These are phyloP conservation scores for Viola odorata DNA, from an alignment of 345 rosid species.

Conservation along the genomic window DNA sequence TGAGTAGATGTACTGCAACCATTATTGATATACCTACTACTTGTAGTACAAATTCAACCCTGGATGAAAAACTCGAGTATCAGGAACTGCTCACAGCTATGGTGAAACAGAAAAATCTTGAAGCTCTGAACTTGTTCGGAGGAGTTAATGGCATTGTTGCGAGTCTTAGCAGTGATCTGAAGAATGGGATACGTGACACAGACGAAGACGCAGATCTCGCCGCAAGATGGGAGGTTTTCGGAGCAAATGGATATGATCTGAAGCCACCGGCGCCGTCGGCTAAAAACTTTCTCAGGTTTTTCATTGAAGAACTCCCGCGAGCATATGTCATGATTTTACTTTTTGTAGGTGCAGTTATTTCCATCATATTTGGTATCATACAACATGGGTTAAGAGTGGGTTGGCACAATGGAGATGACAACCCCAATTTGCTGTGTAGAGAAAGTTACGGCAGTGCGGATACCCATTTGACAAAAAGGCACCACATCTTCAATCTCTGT, in stretches of 20 bases:
- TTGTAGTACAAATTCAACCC: no score
- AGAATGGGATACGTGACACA: conserved; percentile 4
- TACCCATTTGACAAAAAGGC: conserved; percentile 94
- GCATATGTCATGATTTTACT: conserved; percentile 46
- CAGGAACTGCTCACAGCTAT: conserved; percentile 2
- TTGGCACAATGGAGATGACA: conserved; percentile 80
- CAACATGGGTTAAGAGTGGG: conserved; percentile 54
- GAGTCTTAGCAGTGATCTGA: conserved; percentile 4
- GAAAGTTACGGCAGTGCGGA: no score
- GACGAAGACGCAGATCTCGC: background rate
- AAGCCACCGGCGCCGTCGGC: background rate
- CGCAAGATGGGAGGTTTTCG: background rate
- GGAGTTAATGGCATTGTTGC: conserved; percentile 11
- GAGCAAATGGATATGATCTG: background rate
- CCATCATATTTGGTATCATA: conserved; percentile 58
- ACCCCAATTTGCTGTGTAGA: no score
- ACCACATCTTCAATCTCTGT: conserved; percentile 80
- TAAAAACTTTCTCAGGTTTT: conserved; percentile 36
- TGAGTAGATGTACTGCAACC: no score
- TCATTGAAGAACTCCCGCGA: conserved; percentile 52
- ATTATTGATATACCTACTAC: no score
- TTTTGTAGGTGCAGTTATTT: conserved; percentile 49
- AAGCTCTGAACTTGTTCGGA: conserved; percentile 1
- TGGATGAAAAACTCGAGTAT: background rate
- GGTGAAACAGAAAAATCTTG: conserved; percentile 11